phyloP scores from a whole-genome alignment of 306 rosid genomes.

The Cotoneaster glaucophyllus region DNA sequence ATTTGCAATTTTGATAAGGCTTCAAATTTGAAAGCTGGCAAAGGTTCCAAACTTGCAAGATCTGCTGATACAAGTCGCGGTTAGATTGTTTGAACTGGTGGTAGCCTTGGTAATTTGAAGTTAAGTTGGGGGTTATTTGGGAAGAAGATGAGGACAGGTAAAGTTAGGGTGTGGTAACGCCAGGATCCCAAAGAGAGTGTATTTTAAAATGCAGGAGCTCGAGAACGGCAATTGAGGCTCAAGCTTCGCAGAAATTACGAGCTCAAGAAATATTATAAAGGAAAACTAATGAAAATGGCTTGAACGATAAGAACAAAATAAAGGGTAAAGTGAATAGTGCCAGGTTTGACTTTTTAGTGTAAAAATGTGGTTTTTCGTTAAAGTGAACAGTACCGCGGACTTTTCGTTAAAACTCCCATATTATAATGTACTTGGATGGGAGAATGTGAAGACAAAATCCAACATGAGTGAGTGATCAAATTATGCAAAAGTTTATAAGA shows the following conservation, averaged over 20 bases:
- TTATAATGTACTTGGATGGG: not conserved
- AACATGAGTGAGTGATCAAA: too few relatives aligned
- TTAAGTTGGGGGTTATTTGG: not conserved
- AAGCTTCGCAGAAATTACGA: conserved; percentile 44
- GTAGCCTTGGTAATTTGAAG: conserved; percentile 3
- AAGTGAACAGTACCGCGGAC: too few relatives aligned
- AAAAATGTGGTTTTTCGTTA: too few relatives aligned
- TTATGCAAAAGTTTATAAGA: too few relatives aligned
- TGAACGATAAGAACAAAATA: too few relatives aligned
- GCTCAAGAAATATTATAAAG: conserved; percentile 25
- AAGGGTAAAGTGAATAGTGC: too few relatives aligned
- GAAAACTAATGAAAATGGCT: too few relatives aligned
- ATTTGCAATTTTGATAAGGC: conserved; percentile 1
- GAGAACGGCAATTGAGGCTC: conserved; percentile 57
- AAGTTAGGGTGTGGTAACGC: not conserved
- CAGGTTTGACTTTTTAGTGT: too few relatives aligned
- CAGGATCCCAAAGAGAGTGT: conserved; percentile 4
- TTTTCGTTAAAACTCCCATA: too few relatives aligned
- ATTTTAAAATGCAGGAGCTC: conserved; percentile 13
- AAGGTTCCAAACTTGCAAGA: not conserved
- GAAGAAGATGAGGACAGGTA: not conserved
- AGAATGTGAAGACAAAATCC: too few relatives aligned
- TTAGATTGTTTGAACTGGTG: conserved; percentile 14
- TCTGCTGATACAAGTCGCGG: conserved; percentile 8
- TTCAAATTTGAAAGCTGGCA: conserved; percentile 13